Percentiles rank a stretch among this genome's conserved stretches.
These are phyloP conservation scores for Aspergillus carbonarius DNA, from an alignment of 2,329 filamentous ascomycete genomes.

Conservation along the genomic window DNA sequence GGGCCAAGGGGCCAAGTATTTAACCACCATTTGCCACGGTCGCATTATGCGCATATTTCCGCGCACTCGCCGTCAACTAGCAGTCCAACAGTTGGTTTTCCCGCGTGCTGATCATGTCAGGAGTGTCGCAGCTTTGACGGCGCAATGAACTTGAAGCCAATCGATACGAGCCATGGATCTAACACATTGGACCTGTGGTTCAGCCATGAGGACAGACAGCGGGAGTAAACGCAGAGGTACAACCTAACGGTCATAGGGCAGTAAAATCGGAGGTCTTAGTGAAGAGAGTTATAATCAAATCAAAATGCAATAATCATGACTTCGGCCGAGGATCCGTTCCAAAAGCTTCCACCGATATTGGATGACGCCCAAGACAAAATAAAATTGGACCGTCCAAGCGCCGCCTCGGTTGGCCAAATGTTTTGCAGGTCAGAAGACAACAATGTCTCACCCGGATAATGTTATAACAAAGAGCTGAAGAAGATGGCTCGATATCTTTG, in stretches of 20 bases:
- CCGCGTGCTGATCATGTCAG: constrained; percentile 18
- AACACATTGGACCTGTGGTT: background rate
- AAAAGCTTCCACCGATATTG: background rate
- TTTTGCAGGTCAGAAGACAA: constrained; percentile 6
- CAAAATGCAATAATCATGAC: background rate
- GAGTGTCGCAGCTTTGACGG: constrained; percentile 11
- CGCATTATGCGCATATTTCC: background rate
- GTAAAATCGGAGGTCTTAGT: background rate
- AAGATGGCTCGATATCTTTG: background rate
- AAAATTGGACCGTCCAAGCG: background rate
- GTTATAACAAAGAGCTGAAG: background rate
- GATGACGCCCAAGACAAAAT: background rate
- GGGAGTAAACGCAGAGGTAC: background rate
- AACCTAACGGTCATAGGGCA: background rate
- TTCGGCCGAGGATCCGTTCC: background rate
- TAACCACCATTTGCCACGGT: constrained; percentile 8
- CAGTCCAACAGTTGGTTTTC: constrained; percentile 1
- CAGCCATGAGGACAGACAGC: background rate
- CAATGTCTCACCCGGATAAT: constrained; percentile 5
- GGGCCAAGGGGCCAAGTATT: constrained; percentile 7
- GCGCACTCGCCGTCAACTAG: background rate
- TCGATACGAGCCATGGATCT: constrained; percentile 4
- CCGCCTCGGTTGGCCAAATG: background rate
- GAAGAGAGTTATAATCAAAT: background rate
- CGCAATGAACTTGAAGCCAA: constrained; percentile 2